These are phyloP conservation scores for Caryopteris hybrid DNA, from an alignment of 305 asterid species.

Conservation along the genomic window DNA sequence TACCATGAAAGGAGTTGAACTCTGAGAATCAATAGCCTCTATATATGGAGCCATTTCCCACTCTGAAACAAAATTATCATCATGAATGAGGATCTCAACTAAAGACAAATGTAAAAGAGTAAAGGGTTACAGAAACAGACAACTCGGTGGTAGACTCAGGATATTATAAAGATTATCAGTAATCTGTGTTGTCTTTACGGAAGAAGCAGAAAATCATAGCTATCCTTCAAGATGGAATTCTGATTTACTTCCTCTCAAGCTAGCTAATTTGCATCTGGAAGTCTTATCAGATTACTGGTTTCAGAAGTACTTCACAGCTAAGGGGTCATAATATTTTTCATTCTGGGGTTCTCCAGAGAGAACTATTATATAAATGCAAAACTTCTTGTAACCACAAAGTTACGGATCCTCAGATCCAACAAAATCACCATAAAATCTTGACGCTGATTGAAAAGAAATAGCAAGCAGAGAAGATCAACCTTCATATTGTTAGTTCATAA, in stretches of 20 bases:
- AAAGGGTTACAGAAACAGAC: constrained; percentile 9
- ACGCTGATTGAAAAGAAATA: not conserved
- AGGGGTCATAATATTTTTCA: too few relatives aligned
- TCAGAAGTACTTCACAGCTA: too few relatives aligned
- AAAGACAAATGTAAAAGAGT: constrained; percentile 5
- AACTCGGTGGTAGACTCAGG: not conserved
- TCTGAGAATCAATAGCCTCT: constrained; percentile 93
- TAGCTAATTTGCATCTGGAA: too few relatives aligned
- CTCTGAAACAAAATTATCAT: constrained; percentile 38
- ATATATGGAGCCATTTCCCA: constrained; percentile 97
- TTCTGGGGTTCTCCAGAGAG: too few relatives aligned
- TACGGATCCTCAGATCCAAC: not conserved
- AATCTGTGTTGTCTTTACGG: not conserved
- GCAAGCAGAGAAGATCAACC: not conserved
- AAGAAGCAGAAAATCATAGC: not conserved
- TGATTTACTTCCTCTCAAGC: not conserved
- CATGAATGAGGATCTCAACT: constrained; percentile 17
- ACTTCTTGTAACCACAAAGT: too few relatives aligned
- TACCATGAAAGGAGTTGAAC: constrained; percentile 63
- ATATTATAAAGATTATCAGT: constrained; percentile 4
- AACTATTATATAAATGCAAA: too few relatives aligned
- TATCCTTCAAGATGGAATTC: constrained; percentile 8
- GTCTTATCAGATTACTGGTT: too few relatives aligned
- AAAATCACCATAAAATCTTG: not conserved
- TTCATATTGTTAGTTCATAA: not conserved